phyloP scores from a whole-genome alignment of 768 basidiomycete genomes.

The Calocybe cyanea region DNA sequence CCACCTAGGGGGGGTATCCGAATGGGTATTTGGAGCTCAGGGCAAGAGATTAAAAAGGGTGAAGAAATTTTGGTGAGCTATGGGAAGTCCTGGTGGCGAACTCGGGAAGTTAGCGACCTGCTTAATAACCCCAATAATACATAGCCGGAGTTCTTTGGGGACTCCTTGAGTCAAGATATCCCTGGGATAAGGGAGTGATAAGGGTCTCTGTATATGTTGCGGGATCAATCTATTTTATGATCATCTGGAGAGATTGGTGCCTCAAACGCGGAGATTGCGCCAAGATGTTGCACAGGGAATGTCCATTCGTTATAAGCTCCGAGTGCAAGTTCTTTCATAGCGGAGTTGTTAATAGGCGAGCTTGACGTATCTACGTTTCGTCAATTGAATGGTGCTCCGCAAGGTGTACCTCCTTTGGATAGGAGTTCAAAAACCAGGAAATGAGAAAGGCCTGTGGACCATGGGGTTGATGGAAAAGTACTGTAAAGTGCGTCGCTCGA shows the following conservation, averaged over 20 bases:
- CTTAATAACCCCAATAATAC: background rate
- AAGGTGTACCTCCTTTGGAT: conserved; percentile 1
- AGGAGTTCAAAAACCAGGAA: background rate
- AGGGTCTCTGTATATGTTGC: background rate
- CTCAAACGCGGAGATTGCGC: conserved; percentile 4
- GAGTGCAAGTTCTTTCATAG: background rate
- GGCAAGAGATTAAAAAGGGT: conserved; percentile 63
- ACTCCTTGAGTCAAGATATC: too few relatives aligned
- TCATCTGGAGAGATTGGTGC: background rate
- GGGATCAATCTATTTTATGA: background rate
- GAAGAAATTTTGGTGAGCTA: conserved; percentile 87
- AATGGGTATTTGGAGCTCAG: conserved; percentile 73
- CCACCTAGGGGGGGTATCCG: conserved; percentile 55
- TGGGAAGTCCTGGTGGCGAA: conserved; percentile 82
- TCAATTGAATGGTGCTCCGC: background rate
- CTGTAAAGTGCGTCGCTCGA: background rate
- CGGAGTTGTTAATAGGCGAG: background rate
- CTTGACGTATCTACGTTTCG: background rate
- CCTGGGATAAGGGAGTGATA: background rate
- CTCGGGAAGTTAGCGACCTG: conserved; percentile 26
- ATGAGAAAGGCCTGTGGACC: background rate
- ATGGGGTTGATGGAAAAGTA: background rate
- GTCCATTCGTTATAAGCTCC: conserved; percentile 1
- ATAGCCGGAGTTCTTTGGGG: too few relatives aligned
- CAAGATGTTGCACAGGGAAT: too few relatives aligned